Conservation (phyloP, 768 basidiomycete genomes). For the Atractiella rhizophila region DNA sequence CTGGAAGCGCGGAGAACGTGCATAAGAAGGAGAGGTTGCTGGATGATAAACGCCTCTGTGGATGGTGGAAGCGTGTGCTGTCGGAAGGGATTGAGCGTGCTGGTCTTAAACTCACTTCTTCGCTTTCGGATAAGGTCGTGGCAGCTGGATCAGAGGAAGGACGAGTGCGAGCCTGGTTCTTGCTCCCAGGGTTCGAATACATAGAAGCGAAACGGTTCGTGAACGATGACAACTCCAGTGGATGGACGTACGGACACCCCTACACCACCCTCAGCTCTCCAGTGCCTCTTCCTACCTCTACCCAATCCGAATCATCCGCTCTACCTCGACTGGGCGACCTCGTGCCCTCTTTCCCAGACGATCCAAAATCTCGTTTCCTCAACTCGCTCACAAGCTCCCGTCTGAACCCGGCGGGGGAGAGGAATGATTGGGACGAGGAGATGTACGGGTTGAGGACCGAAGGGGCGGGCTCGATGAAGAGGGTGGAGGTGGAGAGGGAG, state of each 20-base stretch:
- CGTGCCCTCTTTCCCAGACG: conserved; percentile 84
- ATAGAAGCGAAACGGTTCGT: conserved; percentile 40
- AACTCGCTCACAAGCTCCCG: conserved; percentile 23
- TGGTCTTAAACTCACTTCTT: no score
- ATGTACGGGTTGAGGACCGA: background rate
- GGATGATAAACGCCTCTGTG: conserved; percentile 51
- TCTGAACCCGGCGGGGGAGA: conserved; percentile 25
- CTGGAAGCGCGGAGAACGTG: conserved; percentile 19
- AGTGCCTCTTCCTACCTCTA: conserved; percentile 3
- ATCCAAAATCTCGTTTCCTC: conserved; percentile 81
- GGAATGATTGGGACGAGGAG: conserved; percentile 26
- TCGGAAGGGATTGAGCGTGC: conserved; percentile 31
- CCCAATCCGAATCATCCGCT: conserved; percentile 23
- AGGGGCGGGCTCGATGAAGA: background rate
- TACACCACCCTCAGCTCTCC: conserved; percentile 23
- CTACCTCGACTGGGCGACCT: conserved; percentile 32
- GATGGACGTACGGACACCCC: conserved; percentile 59
- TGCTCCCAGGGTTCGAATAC: conserved; percentile 44
- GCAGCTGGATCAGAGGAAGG: background rate
- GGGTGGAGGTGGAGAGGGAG: conserved; percentile 7
- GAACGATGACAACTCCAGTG: conserved; percentile 21
- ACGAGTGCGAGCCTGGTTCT: conserved; percentile 25
- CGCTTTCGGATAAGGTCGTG: background rate
- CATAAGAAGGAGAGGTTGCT: conserved; percentile 11
- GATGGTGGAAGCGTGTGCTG: conserved; percentile 73